A percentile compares a stretch with the other conserved stretches of the same genome.
Evolutionary conservation across 768 basidiomycete genomes (phyloP).

Genomic region (Hortiboletus flavorubellus): DNA sequence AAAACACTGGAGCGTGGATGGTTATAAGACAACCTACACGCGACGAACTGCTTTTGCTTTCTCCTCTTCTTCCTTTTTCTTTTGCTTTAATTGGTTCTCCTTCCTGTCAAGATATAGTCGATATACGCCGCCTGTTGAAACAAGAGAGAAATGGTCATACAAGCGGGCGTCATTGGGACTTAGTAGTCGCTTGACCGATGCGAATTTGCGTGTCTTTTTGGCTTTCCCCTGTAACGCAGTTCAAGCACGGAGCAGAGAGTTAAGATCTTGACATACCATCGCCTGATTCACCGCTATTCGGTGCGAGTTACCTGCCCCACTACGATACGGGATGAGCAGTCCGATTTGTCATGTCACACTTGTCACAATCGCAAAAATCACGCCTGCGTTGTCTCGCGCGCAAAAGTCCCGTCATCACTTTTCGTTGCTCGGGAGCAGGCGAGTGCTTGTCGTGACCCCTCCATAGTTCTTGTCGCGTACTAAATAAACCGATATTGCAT

Average conservation of each 20-base stretch:
- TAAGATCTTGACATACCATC: constrained; percentile 18
- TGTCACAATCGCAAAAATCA: too few relatives aligned
- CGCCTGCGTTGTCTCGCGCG: too few relatives aligned
- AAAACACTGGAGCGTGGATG: not conserved
- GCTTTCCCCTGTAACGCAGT: constrained; percentile 64
- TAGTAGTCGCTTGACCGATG: constrained; percentile 87
- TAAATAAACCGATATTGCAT: too few relatives aligned
- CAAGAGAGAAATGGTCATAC: constrained; percentile 44
- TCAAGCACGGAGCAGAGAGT: not conserved
- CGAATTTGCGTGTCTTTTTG: constrained; percentile 94
- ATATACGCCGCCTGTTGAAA: not conserved
- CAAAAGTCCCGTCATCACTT: too few relatives aligned
- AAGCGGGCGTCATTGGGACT: constrained; percentile 92
- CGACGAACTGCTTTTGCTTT: constrained; percentile 75
- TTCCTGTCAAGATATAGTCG: constrained; percentile 53
- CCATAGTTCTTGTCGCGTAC: too few relatives aligned
- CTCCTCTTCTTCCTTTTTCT: constrained; percentile 77
- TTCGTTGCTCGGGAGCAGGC: too few relatives aligned
- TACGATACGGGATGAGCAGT: not conserved
- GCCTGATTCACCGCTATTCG: not conserved
- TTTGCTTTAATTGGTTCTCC: constrained; percentile 88
- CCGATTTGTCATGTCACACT: too few relatives aligned
- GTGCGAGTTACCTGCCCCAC: not conserved
- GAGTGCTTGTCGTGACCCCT: too few relatives aligned
- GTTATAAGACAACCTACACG: constrained; percentile 53